phyloP scores from a whole-genome alignment of 2,329 filamentous ascomycete species.

The Talaromyces sp. region DNA sequence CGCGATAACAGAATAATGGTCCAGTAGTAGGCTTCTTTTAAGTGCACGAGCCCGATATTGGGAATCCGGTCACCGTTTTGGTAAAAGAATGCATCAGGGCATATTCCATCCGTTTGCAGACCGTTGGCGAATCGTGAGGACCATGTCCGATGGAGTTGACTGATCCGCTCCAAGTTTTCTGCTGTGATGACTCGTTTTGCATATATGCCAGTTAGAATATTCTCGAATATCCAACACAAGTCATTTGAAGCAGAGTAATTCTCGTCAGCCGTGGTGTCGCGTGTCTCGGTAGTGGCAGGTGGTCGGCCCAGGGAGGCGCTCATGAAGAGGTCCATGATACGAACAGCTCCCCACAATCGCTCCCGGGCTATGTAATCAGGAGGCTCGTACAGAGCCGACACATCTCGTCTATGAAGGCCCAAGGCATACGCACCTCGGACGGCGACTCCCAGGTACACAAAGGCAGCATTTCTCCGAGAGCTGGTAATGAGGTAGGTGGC shows the following conservation, averaged over 20 bases:
- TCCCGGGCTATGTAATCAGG: conserved; percentile 40
- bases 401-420: conserved; percentile 49
- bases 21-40: conserved; percentile 51
- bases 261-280: conserved; percentile 36
- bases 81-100: not conserved
- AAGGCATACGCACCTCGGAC: conserved; percentile 50
- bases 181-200: conserved; percentile 41
- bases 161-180: conserved; percentile 38
- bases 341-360: conserved; percentile 50
- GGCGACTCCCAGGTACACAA: conserved; percentile 50
- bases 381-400: conserved; percentile 28
- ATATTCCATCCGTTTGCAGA: conserved; percentile 31
- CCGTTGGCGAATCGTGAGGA: conserved; percentile 39
- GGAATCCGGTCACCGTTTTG: conserved; percentile 31
- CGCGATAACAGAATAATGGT: conserved; percentile 51
- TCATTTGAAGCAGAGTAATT: conserved; percentile 30
- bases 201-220: conserved; percentile 40
- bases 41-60: conserved; percentile 36
- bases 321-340: conserved; percentile 49
- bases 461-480: conserved; percentile 50
- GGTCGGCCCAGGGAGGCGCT: conserved; percentile 50
- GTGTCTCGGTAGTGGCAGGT: conserved; percentile 47
- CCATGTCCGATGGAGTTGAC: conserved; percentile 39
- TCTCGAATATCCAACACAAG: conserved; percentile 39
- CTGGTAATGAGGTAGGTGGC: conserved; percentile 50